Evolutionary conservation across 768 basidiomycete species (phyloP).

Genomic region (Lentinus brumalis): DNA sequence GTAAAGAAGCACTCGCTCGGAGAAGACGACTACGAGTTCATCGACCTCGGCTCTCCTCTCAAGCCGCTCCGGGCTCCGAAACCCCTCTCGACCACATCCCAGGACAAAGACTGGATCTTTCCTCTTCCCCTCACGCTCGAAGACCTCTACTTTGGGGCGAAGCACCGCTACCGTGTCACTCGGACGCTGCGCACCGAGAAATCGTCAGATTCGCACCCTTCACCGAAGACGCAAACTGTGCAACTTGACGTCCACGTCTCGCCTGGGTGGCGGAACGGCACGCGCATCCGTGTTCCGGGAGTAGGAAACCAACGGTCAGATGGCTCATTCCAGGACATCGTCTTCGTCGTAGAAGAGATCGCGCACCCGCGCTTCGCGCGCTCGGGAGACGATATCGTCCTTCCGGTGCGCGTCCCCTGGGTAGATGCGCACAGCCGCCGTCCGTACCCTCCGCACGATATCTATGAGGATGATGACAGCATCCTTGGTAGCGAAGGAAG

Average conservation of each 20-base stretch:
- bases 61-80: slow-evolving; percentile 20
- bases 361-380: slow-evolving; percentile 60
- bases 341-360: slow-evolving; percentile 64
- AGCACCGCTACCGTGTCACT: slow-evolving; percentile 60
- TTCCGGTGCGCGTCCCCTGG: slow-evolving; percentile 60
- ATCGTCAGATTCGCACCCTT: neutral
- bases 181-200: slow-evolving; percentile 44
- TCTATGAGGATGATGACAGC: slow-evolving; percentile 1
- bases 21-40: slow-evolving; percentile 31
- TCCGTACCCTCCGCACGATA: slow-evolving; percentile 7
- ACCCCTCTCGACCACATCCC: slow-evolving; percentile 26
- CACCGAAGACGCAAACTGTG: slow-evolving; percentile 49
- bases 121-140: slow-evolving; percentile 62
- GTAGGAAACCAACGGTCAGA: slow-evolving; percentile 66
- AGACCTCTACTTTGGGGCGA: slow-evolving; percentile 59
- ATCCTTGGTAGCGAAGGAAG: neutral
- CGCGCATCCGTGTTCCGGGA: slow-evolving; percentile 59
- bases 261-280: slow-evolving; percentile 62
- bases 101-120: slow-evolving; percentile 73
- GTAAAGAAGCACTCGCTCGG: slow-evolving; percentile 20
- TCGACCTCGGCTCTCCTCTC: slow-evolving; percentile 22
- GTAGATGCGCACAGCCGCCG: slow-evolving; percentile 41
- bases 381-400: slow-evolving; percentile 55
- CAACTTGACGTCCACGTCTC: slow-evolving; percentile 62
- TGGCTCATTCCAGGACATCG: slow-evolving; percentile 62